Base-by-base conservation (phyloP, 2,329 filamentous ascomycete species). In the Colletotrichum simmondsii region DNA sequence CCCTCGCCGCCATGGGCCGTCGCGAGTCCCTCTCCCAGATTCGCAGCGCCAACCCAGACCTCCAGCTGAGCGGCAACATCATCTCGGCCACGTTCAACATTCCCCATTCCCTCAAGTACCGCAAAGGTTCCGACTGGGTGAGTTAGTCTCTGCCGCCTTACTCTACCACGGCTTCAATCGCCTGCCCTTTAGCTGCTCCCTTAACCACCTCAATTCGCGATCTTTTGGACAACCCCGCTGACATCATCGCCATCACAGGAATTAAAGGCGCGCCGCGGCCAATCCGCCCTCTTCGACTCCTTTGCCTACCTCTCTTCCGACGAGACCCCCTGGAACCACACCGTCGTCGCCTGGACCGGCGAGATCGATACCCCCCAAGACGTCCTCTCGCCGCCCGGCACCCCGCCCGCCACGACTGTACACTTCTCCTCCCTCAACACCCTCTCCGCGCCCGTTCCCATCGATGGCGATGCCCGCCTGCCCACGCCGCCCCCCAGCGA, bases 291-390 rank as follows among this genome's bases (percentile, higher is more conserved):
- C 42, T 97, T 97, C 83, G 95, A 98, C 81, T 95, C 95, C 11
- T 95, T 98, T 79, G 90, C 92, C 68, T 92, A 97, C 83, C 91
- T 98, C 57, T 94, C 95, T 4, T 97, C 95, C n/a, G 88, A 93
- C 68, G 89, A 93, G 56, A 92, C 93, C 2, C 92, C 93, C 24
- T 98, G 95, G 95, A 94, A 95, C 78, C 96, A 98, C 84, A 97
- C 92, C 1, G 89, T 98, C 6, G 94, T 98, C 65, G 95, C 95
- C 58, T 98, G 96, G 96, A 98, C 96, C 3, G 96, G 96, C 71
- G 96, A 98, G 82, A 93, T 96, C 72, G 90, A 92, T 70, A 84
- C 82, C 4, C 83, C 86, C 3, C 74, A 79, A 53, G 86, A 89
- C 57, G 79, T 81, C 24, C 75, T 85, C 14, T 85, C 86, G 5